These are phyloP conservation scores for Psilocybe azurescens DNA, from an alignment of 768 basidiomycete genomes.

Conservation along the genomic window DNA sequence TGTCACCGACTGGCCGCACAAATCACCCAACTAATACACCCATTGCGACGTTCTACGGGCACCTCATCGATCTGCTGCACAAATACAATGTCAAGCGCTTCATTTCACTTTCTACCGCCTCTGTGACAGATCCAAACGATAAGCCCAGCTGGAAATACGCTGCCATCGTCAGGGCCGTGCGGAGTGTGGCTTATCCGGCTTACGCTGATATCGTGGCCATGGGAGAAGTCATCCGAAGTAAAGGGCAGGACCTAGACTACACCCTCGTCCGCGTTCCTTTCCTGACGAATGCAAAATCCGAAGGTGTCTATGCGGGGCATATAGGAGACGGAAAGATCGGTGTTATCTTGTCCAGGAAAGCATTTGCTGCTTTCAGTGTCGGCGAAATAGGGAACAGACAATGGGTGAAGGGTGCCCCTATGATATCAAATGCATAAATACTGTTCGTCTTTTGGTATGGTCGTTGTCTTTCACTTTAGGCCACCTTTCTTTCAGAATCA, in stretches of 20 bases:
- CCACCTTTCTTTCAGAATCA: too few species aligned
- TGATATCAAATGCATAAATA: slow-evolving; percentile 37
- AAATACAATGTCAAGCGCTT: slow-evolving; percentile 57
- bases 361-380: slow-evolving; percentile 65
- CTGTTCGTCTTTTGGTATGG: background rate
- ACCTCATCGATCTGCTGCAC: slow-evolving; percentile 62
- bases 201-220: slow-evolving; percentile 73
- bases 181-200: slow-evolving; percentile 53
- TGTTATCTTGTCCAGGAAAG: slow-evolving; percentile 55
- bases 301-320: slow-evolving; percentile 62
- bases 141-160: slow-evolving; percentile 53
- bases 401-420: slow-evolving; percentile 62
- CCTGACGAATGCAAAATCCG: slow-evolving; percentile 53
- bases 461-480: too few species aligned
- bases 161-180: slow-evolving; percentile 45
- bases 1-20: slow-evolving; percentile 22
- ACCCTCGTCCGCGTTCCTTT: slow-evolving; percentile 74
- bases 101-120: slow-evolving; percentile 70
- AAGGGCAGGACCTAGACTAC: slow-evolving; percentile 62
- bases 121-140: slow-evolving; percentile 66
- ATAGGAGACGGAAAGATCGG: slow-evolving; percentile 66
- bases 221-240: slow-evolving; percentile 56
- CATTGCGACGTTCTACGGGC: slow-evolving; percentile 62
- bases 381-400: slow-evolving; percentile 59
- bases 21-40: slow-evolving; percentile 56